Base-by-base conservation (phyloP, 163 green algal species). In the Coccomyxa subellipsoidea region DNA sequence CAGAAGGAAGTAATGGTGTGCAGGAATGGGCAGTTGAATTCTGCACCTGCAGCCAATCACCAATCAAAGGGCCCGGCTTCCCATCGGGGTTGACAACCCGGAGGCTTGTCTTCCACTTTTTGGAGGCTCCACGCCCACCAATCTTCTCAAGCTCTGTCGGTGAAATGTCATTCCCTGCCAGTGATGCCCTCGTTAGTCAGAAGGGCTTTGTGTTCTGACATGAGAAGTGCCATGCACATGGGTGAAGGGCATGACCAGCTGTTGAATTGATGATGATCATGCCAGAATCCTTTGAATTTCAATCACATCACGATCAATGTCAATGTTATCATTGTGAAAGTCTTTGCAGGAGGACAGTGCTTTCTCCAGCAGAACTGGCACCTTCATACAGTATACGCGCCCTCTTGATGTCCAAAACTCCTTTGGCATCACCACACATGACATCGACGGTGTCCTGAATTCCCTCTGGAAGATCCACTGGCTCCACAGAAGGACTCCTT, bases 121-220 rank as follows among this genome's bases (percentile, higher is more conserved):
- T 79, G 75, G 37, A 35, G 31, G 29, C 18, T 37, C 18, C 36
- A 7, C 38, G 25, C 2, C 75, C 75, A 25, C 75, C 75, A 59
- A 35, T 18, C n/a, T 66, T 59, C 29, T 79, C 75, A 79, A 79
- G 69, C 37, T 79, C 75, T 7, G 36, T 59, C 2, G 75, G 36
- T 36, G 25, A 54, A 34, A 79, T 66, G 18, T 78, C 71, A n/a
- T 78, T 18, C 21, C 47, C 47, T 59, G 47, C 21, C 23, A 12
- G 23, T 59, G 47, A 7, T n/a, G n/a, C n/a, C n/a, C n/a, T n/a
- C n/a, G n/a, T n/a, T n/a, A n/a, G n/a, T n/a, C n/a, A n/a, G n/a
- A n/a, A n/a, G n/a, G n/a, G n/a, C n/a, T n/a, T n/a, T n/a, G n/a
- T n/a, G n/a, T n/a, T n/a, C n/a, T n/a, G n/a, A n/a, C n/a, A n/a